Evolutionary conservation across 2,329 filamentous ascomycete genomes (phyloP), one percentile per base, ranked within the genome.

Genomic region (Penicillium concentricum): DNA sequence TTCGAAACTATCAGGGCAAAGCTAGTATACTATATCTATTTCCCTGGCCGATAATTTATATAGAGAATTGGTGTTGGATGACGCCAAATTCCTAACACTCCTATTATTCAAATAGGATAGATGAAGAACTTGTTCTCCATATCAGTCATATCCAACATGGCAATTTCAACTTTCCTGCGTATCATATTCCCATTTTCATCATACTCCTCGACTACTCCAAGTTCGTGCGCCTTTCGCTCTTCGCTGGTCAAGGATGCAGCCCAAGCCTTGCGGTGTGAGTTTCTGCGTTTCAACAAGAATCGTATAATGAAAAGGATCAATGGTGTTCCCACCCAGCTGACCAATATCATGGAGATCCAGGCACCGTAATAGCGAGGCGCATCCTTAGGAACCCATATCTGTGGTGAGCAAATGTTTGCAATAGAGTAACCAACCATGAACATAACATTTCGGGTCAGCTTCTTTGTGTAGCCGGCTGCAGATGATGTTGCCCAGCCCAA

Each of bases 91-190:
- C 13, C 5, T 13, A 9, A n/a, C 15, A n/a, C 1, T 4, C 26
- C 15, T 15, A 6, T 6, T 8, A 15, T 32, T 45, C 54, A 71
- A 35, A 69, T 28, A 0, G 69, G 67, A 52, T 77, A 77, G 6
- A 76, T 69, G 24, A 77, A 77, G 51, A 68, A 71, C 26, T 67
- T 71, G 47, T 76, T 78, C 53, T 78, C 71, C 45, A 76, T 26
- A 49, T 78, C 76, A 2, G 74, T 77, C 44, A 77, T 53, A 42
- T 77, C 71, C 56, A 60, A 30, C 38, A 58, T 35, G 5, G 75
- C 67, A 34, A 76, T 59, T 24, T 75, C 70, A 5, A 74, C 75
- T 56, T 73, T 69, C 10, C 60, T 63, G 32, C 64, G 60, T 12
- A 72, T 63, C 6, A 67, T 26, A 20, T 62, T 45, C 0, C 75